These are phyloP conservation scores for Agrocybe chaxingu DNA, from an alignment of 768 basidiomycete species.

Conservation along the genomic window DNA sequence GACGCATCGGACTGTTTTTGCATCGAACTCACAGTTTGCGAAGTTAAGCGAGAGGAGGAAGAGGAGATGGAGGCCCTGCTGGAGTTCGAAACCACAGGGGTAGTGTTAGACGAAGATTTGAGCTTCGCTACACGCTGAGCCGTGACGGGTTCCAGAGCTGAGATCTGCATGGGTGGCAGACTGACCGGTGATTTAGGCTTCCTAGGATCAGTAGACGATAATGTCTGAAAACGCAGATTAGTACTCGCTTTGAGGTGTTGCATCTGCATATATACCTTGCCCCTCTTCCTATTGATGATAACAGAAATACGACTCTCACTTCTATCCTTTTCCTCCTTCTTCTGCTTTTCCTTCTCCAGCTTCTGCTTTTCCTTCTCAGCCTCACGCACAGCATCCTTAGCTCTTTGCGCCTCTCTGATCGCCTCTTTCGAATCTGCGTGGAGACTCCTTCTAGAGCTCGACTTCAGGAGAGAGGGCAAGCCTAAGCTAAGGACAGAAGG, in stretches of 20 bases:
- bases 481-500: conserved; percentile 80
- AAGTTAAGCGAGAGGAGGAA: conserved; percentile 64
- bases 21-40: conserved; percentile 83
- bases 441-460: conserved; percentile 77
- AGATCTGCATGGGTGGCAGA: conserved; percentile 89
- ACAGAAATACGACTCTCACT: conserved; percentile 89
- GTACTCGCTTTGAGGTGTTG: conserved; percentile 5
- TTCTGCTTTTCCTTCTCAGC: conserved; percentile 48
- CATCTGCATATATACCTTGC: conserved; percentile 59
- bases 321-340: conserved; percentile 83
- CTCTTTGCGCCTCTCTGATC: conserved; percentile 38
- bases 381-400: conserved; percentile 39
- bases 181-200: conserved; percentile 66
- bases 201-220: conserved; percentile 79
- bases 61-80: conserved; percentile 37
- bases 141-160: conserved; percentile 77
- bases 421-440: conserved; percentile 66
- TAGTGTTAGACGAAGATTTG: conserved; percentile 51
- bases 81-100: conserved; percentile 37
- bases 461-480: conserved; percentile 81
- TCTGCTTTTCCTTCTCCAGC: conserved; percentile 48
- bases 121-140: conserved; percentile 83
- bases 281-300: conserved; percentile 84
- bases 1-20: conserved; percentile 85
- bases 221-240: conserved; percentile 49